Percentiles rank a stretch among this genome's conserved stretches.
Conservation (phyloP, 2,329 filamentous ascomycete genomes). For the Trichoderma asperellum region DNA sequence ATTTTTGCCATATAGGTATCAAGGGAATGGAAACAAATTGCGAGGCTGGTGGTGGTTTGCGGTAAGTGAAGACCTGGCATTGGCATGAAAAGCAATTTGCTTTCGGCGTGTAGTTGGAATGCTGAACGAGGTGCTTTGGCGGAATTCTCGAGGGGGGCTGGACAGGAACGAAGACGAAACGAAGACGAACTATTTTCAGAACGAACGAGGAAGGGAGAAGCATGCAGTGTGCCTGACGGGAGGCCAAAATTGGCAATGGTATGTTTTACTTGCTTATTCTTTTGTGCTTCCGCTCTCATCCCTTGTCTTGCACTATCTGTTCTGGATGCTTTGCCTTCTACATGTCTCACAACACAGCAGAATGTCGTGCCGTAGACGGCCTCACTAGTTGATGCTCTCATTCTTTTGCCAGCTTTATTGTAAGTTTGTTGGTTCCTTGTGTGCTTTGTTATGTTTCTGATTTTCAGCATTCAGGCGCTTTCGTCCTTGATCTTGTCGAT, state of each 20-base stretch:
- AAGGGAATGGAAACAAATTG: background rate
- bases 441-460: constrained; percentile 20
- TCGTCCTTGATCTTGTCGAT: background rate
- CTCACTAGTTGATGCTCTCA: background rate
- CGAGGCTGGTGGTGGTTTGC: constrained; percentile 8
- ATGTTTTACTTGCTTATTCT: background rate
- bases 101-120: constrained; percentile 16
- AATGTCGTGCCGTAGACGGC: background rate
- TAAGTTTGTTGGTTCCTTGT: background rate
- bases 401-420: background rate
- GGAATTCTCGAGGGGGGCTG: constrained; percentile 1
- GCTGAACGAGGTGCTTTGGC: background rate
- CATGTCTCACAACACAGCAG: background rate
- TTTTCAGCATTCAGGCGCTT: background rate
- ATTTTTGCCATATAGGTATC: too few species aligned
- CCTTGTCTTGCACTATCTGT: background rate
- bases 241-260: background rate
- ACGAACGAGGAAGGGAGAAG: background rate
- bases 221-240: background rate
- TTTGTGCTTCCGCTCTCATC: background rate
- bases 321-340: background rate
- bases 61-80: background rate
- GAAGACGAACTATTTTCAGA: background rate
- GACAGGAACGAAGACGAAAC: background rate
- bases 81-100: constrained; percentile 25